Percentiles rank a stretch among this genome's conserved stretches.
phyloP scores from a whole-genome alignment of 768 basidiomycete genomes.

The Gloeophyllum trabeum region DNA sequence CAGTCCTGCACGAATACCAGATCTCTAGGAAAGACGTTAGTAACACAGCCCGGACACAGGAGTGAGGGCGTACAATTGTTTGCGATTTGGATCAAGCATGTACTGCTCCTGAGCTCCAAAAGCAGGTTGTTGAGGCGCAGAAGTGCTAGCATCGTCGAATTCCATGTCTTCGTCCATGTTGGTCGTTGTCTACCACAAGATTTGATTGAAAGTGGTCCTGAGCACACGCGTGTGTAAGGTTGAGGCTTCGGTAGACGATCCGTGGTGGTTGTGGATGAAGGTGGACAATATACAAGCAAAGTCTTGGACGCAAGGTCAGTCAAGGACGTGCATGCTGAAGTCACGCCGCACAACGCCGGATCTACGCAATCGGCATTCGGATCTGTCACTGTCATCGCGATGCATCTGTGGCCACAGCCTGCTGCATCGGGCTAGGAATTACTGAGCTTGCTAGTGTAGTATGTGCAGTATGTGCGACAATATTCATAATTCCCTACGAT shows the following conservation, averaged over 20 bases:
- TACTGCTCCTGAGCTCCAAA: conserved; percentile 22
- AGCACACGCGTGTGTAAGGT: no score
- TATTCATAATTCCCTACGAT: conserved; percentile 30
- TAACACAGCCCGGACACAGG: not conserved
- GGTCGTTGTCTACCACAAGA: no score
- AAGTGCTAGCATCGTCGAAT: conserved; percentile 29
- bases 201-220: no score
- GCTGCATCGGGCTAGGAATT: not conserved
- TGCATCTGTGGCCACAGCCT: no score
- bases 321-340: no score
- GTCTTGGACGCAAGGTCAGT: no score
- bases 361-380: conserved; percentile 23
- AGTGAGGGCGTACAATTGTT: conserved; percentile 13
- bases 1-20: conserved; percentile 94
- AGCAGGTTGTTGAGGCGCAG: conserved; percentile 20
- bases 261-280: no score
- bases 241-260: no score
- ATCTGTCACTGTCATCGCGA: conserved; percentile 11
- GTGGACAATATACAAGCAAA: no score
- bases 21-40: conserved; percentile 43
- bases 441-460: not conserved
- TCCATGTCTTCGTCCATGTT: conserved; percentile 80
- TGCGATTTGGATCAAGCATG: no score
- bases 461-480: not conserved
- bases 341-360: conserved; percentile 26